Conservation (phyloP, 2,329 filamentous ascomycete genomes). For the Beauveria sp. region DNA sequence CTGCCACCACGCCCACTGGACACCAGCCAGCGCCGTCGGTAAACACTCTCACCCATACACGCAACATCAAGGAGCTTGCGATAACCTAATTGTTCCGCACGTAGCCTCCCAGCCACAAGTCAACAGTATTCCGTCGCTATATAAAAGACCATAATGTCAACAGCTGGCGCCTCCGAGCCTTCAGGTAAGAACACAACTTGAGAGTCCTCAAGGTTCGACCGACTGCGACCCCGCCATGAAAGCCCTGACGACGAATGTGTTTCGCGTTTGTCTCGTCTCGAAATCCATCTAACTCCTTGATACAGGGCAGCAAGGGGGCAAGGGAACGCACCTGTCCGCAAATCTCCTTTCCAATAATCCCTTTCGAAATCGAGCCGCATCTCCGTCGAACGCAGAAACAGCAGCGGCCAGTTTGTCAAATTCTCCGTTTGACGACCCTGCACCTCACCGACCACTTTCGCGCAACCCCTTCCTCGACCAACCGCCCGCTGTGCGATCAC, state of each 20-base stretch:
- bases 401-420: conserved; percentile 30
- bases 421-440: conserved; percentile 53
- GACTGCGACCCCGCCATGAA: conserved; percentile 1
- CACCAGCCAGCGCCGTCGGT: background rate
- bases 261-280: conserved; percentile 1
- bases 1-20: conserved; percentile 1
- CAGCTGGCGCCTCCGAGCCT: background rate
- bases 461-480: conserved; percentile 70
- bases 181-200: background rate
- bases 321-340: conserved; percentile 13
- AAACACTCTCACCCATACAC: background rate
- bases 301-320: conserved; percentile 6
- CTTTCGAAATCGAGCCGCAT: conserved; percentile 65
- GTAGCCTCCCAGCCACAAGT: background rate
- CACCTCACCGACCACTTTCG: conserved; percentile 52
- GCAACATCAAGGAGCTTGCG: background rate
- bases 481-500: conserved; percentile 32
- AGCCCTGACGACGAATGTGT: background rate
- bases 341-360: conserved; percentile 78
- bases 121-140: background rate
- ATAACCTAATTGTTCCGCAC: background rate
- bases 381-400: conserved; percentile 35
- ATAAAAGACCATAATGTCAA: background rate
- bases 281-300: conserved; percentile 1
- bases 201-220: background rate